These are phyloP conservation scores for Phaeodactylum tricornutum DNA, from an alignment of 108 stramenopile species.

Conservation along the genomic window DNA sequence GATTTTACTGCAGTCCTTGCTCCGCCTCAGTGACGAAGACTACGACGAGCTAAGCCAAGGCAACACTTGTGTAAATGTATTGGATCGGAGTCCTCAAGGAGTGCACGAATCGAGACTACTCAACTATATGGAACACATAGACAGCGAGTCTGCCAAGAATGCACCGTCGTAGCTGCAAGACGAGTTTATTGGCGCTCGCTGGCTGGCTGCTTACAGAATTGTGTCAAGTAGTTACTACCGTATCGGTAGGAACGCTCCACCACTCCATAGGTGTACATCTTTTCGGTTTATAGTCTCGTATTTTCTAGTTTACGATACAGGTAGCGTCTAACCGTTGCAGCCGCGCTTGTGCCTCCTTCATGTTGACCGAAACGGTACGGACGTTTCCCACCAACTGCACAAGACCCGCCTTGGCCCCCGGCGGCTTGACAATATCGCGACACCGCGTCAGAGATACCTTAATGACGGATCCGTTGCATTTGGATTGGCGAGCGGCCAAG, in stretches of 20 bases:
- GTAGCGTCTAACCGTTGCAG: slow-evolving; percentile 64
- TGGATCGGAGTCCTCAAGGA: slow-evolving; percentile 11
- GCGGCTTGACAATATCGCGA: slow-evolving; percentile 80
- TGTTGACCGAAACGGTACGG: slow-evolving; percentile 64
- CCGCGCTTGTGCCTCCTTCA: slow-evolving; percentile 58
- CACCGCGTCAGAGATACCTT: slow-evolving; percentile 74
- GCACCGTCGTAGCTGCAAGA: no score
- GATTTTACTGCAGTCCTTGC: slow-evolving; percentile 19
- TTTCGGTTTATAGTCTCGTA: no score
- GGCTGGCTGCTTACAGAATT: no score
- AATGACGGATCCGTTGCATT: slow-evolving; percentile 63
- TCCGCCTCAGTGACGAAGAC: slow-evolving; percentile 4
- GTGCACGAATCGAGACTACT: slow-evolving; percentile 8
- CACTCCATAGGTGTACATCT: no score
- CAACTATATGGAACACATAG: slow-evolving; percentile 22
- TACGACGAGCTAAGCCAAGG: slow-evolving; percentile 19
- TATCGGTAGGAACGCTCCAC: no score
- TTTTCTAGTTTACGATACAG: slow-evolving; percentile 26
- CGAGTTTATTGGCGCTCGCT: no score
- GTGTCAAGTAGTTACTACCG: no score
- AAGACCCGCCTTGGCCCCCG: slow-evolving; percentile 78
- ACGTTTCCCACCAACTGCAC: slow-evolving; percentile 71
- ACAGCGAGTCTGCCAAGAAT: neutral
- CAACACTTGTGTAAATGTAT: slow-evolving; percentile 30
- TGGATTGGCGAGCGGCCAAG: slow-evolving; percentile 75